Evolutionary conservation across 202 grass and related monocot species (phyloP), one percentile per base, ranked within the genome.

Genomic region (Sporobolus alterniflorus): DNA sequence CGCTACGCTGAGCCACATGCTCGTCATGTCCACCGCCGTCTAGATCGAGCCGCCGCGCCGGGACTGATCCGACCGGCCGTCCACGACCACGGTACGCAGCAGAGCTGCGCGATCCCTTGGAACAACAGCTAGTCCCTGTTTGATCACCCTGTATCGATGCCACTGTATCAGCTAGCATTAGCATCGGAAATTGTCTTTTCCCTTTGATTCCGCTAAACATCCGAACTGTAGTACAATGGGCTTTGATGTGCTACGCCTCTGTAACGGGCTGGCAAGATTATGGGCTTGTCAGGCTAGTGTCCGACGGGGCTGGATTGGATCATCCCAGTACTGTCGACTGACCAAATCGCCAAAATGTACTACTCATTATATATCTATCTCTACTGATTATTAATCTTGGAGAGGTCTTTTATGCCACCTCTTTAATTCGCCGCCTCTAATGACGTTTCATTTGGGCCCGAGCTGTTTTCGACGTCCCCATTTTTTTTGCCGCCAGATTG

Each of bases 1-100:
- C 69, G 90, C 85, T 36, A 92, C 96, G 14, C 81, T 98, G 64
- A 96, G 84, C 52, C 91, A 98, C 87, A 96, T 98, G 93, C 80
- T 98, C 61, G 84, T 85, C 28, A 73, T 93, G 63, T 94, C 96
- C 63, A 90, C 88, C 85, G 90, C 89, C 18, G 65, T 97, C 57
- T 67, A 62, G 76, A 56, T 84, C 69, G 77, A 65, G n/a, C 44
- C 34, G 28, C 22, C 57, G 70, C 64, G 70, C 29, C 50, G 75
- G 57, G 73, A 52, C 48, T 89, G 33, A 82, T 8, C 44, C 29
- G 36, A 39, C 55, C 44, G 26, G 2, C 28, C 69, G 25, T 8
- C 22, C 56, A 4, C 0, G 3, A 63, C 43, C 15, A 5, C 50
- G 30, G 25, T 17, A 17, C 28, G 43, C 33, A 6, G 52, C 1